Evolutionary conservation across 371 early-diverging fungal species (phyloP).

Genomic region (Dichotomocladium elegans): DNA sequence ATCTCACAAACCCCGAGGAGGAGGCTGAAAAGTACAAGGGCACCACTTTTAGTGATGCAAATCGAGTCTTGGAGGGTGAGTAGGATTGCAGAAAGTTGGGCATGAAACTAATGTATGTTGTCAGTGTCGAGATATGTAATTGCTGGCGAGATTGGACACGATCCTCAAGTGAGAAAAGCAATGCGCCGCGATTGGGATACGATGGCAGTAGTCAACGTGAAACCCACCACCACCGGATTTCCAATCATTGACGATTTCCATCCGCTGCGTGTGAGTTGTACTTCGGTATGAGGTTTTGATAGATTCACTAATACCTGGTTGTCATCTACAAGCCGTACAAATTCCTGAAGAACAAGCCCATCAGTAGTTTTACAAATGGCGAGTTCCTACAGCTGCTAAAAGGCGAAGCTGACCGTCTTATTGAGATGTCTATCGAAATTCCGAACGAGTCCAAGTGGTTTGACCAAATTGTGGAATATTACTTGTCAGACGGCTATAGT

Average conservation of each 20-base stretch:
- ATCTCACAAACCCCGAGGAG: conserved; percentile 46
- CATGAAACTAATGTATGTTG: background rate
- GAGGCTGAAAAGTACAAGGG: conserved; percentile 60
- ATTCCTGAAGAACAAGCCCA: conserved; percentile 76
- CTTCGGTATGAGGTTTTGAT: background rate
- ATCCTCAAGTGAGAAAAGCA: conserved; percentile 81
- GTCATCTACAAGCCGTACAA: conserved; percentile 67
- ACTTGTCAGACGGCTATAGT: conserved; percentile 57
- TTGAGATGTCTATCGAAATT: conserved; percentile 63
- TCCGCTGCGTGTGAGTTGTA: conserved; percentile 52
- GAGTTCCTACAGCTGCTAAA: conserved; percentile 76
- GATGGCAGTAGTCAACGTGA: conserved; percentile 69
- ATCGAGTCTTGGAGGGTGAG: conserved; percentile 5
- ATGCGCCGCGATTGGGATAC: conserved; percentile 71
- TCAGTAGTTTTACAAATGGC: conserved; percentile 64
- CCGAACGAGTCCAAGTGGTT: conserved; percentile 59
- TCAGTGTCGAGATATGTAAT: conserved; percentile 68
- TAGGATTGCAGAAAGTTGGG: too few relatives aligned
- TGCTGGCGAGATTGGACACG: conserved; percentile 74
- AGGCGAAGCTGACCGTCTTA: conserved; percentile 75
- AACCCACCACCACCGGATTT: conserved; percentile 81
- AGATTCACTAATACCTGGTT: background rate
- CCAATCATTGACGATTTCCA: conserved; percentile 77
- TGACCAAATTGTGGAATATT: conserved; percentile 53
- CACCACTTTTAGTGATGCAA: conserved; percentile 43